phyloP scores from a whole-genome alignment of 129 eudicot genomes.

The Lactuca saligna region DNA sequence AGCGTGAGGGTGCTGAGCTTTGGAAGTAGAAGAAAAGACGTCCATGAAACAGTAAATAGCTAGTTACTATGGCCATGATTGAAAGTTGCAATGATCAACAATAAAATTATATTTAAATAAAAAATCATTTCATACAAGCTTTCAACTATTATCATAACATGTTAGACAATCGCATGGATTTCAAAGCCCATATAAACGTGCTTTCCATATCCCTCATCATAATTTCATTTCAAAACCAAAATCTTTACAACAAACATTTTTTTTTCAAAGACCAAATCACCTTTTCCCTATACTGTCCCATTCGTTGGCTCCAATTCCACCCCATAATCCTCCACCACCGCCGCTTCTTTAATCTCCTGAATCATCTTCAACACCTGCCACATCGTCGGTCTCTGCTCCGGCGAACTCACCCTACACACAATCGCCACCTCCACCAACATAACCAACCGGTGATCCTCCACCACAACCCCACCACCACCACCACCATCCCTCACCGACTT shows the following conservation, averaged over 20 bases:
- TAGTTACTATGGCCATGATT: too few relatives aligned
- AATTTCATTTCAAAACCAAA: slow-evolving; percentile 2
- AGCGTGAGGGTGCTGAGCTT: too few relatives aligned
- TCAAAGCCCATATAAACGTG: background rate
- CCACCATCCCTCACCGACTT: slow-evolving; percentile 54
- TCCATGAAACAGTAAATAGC: too few relatives aligned
- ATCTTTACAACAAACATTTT: slow-evolving; percentile 25
- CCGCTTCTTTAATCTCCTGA: slow-evolving; percentile 85
- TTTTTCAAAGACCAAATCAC: background rate
- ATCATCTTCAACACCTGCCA: slow-evolving; percentile 95
- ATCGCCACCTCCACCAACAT: slow-evolving; percentile 89
- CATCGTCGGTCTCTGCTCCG: slow-evolving; percentile 93
- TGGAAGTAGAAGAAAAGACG: too few relatives aligned
- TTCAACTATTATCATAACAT: too few relatives aligned
- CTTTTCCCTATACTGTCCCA: slow-evolving; percentile 9
- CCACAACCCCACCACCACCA: slow-evolving; percentile 45
- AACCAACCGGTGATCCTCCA: slow-evolving; percentile 49
- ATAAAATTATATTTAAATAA: too few relatives aligned
- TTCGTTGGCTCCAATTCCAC: background rate
- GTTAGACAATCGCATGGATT: background rate
- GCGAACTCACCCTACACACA: slow-evolving; percentile 64
- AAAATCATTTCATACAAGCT: too few relatives aligned
- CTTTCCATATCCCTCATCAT: background rate
- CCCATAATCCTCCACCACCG: slow-evolving; percentile 30
- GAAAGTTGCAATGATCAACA: too few relatives aligned